phyloP scores from a whole-genome alignment of 345 rosid genomes.

The Triadica sebifera region DNA sequence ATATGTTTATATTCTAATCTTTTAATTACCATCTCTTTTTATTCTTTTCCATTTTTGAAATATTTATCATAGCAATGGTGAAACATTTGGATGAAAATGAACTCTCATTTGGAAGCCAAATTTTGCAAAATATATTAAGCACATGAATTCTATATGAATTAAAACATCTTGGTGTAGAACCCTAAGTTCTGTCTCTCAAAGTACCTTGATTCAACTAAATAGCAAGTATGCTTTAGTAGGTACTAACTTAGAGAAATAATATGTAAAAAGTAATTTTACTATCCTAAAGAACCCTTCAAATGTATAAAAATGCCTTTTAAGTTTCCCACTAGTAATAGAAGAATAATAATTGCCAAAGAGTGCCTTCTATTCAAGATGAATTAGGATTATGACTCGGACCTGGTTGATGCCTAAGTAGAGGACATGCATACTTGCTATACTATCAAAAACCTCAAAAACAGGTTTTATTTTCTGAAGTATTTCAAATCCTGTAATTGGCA shows the following conservation, averaged over 20 bases:
- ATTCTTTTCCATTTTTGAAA: not conserved
- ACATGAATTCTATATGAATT: not conserved
- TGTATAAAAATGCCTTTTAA: not conserved
- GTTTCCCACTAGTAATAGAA: not conserved
- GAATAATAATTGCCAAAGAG: not conserved
- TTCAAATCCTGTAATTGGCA: conserved; percentile 19
- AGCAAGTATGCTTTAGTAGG: not conserved
- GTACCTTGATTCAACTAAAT: not conserved
- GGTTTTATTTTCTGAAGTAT: conserved; percentile 8
- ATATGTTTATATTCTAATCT: not conserved
- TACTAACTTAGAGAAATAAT: not conserved
- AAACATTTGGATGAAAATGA: not conserved
- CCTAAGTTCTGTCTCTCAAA: not conserved
- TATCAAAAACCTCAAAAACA: not conserved
- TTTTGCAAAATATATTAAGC: not conserved
- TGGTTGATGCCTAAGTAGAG: not conserved
- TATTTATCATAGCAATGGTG: not conserved
- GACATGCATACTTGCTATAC: conserved; percentile 1
- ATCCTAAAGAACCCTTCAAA: not conserved
- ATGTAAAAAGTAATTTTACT: no score
- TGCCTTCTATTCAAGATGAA: no score
- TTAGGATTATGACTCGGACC: not conserved
- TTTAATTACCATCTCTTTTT: not conserved
- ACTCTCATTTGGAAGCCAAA: not conserved
- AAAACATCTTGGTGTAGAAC: not conserved